Conservation (phyloP, 495 filamentous ascomycete species). For the Xylaria intraflava region DNA sequence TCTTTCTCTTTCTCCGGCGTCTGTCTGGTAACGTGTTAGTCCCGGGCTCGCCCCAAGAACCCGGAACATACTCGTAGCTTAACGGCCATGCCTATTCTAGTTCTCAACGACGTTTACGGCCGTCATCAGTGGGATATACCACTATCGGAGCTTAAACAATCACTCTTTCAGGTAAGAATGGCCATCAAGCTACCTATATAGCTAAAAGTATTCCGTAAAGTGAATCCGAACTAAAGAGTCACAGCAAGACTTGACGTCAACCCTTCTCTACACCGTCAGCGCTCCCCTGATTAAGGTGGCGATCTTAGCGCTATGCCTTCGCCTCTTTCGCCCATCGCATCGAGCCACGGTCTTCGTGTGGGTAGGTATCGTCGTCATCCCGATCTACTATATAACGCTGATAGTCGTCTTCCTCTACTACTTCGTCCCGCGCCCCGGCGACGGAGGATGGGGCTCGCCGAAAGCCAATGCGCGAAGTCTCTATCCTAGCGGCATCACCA, state of each 20-base stretch:
- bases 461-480: not conserved
- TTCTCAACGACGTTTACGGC: not conserved
- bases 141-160: not conserved
- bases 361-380: not conserved
- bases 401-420: not conserved
- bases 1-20: not conserved
- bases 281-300: constrained; percentile 7
- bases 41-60: not conserved
- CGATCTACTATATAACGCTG: not conserved
- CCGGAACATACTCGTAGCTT: not conserved
- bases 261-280: not conserved
- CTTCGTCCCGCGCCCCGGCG: not conserved
- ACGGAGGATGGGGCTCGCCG: constrained; percentile 2
- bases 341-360: not conserved
- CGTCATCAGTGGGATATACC: not conserved
- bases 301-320: constrained; percentile 1
- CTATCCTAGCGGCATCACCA: not conserved
- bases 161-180: not conserved
- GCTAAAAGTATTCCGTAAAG: not conserved
- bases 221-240: not conserved
- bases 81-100: not conserved
- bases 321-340: not conserved
- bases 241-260: not conserved
- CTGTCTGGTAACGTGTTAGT: not conserved
- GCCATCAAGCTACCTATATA: not conserved